Conservation (phyloP, 139 green algal genomes). For the Closterium sp. region DNA sequence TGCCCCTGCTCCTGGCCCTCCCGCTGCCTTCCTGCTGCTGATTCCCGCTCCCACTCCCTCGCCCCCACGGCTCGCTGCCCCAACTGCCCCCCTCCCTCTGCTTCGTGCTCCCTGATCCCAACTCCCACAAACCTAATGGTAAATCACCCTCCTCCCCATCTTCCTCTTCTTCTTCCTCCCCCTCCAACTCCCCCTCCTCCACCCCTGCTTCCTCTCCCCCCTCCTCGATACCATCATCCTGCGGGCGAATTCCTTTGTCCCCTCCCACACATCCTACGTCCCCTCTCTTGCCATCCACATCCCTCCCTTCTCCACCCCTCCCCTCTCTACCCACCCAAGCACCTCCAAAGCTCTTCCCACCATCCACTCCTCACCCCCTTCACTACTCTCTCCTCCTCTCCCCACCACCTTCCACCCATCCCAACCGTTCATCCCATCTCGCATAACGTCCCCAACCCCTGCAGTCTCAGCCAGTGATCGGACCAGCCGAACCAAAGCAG, state of each 20-base stretch:
- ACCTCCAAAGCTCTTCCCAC: background rate
- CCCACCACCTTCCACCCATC: too few species aligned
- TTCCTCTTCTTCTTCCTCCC: background rate
- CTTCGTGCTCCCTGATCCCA: background rate
- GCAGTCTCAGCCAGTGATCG: too few species aligned
- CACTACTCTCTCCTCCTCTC: background rate
- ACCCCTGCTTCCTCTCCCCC: too few species aligned
- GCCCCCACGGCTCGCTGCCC: too few species aligned
- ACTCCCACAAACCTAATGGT: background rate
- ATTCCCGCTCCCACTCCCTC: too few species aligned
- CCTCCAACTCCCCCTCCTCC: background rate
- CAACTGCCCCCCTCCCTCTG: constrained; percentile 7
- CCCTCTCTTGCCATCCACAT: background rate
- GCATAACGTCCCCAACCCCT: too few species aligned
- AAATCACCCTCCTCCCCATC: background rate
- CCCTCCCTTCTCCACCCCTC: background rate
- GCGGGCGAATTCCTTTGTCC: background rate
- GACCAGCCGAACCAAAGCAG: constrained; percentile 5
- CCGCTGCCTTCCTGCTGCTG: background rate
- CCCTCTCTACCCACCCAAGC: background rate
- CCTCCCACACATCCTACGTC: background rate
- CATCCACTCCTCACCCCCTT: background rate
- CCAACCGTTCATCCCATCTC: too few species aligned
- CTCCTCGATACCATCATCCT: too few species aligned
- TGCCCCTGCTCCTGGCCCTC: background rate